Conservation (phyloP, 257 asterid species). For the Gentiana straminea region DNA sequence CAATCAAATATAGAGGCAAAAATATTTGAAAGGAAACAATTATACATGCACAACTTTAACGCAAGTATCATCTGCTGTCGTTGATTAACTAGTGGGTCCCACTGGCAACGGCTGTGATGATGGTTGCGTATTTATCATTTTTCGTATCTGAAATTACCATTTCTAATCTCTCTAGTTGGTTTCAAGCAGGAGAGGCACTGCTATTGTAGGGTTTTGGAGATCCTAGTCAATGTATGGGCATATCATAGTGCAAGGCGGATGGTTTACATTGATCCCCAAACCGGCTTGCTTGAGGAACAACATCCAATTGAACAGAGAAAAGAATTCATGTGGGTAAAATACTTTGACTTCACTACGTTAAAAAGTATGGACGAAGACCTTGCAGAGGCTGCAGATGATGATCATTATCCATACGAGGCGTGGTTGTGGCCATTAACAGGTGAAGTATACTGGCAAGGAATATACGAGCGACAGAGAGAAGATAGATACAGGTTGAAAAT, state of each 20-base stretch:
- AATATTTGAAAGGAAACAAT: background rate
- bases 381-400: conserved; percentile 93
- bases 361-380: conserved; percentile 96
- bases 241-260: conserved; percentile 82
- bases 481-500: conserved; percentile 75
- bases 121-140: too few relatives aligned
- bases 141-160: background rate
- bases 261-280: conserved; percentile 71
- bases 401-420: conserved; percentile 59
- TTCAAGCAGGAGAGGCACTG: conserved; percentile 65
- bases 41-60: too few relatives aligned
- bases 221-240: conserved; percentile 91
- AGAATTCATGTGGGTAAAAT: conserved; percentile 78
- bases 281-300: conserved; percentile 66
- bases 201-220: conserved; percentile 72
- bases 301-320: conserved; percentile 66
- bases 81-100: too few relatives aligned
- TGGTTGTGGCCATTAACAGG: conserved; percentile 99
- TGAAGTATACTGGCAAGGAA: conserved; percentile 92
- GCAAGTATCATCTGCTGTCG: too few relatives aligned
- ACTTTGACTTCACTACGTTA: conserved; percentile 50
- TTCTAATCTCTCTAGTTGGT: conserved; percentile 8
- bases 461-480: conserved; percentile 89
- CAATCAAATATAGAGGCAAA: conserved; percentile 1
- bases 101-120: too few relatives aligned